These are phyloP conservation scores for Elsinoe ampelina DNA, from an alignment of 2,329 filamentous ascomycete species.

Conservation along the genomic window DNA sequence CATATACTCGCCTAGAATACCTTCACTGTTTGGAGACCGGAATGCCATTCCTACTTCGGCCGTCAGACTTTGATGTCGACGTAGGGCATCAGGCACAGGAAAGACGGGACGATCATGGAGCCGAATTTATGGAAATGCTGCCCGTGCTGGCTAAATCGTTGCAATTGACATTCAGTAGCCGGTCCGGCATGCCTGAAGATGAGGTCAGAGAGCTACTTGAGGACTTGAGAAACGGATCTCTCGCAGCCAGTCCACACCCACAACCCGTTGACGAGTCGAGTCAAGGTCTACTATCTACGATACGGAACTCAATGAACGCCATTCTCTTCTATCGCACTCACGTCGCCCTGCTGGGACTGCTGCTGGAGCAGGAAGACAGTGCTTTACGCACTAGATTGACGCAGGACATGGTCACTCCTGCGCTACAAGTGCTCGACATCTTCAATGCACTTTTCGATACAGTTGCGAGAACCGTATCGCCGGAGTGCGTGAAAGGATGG, in stretches of 20 bases:
- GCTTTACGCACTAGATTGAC: background rate
- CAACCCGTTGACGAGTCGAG: background rate
- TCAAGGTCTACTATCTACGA: background rate
- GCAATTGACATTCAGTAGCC: background rate
- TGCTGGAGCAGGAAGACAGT: background rate
- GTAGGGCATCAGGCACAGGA: background rate
- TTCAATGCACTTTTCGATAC: background rate
- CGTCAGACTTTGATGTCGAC: background rate
- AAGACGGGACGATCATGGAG: background rate
- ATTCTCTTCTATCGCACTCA: background rate
- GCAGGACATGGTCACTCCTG: background rate
- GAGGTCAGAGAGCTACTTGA: background rate
- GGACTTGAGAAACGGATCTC: background rate
- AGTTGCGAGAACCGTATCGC: background rate
- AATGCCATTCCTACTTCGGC: conserved; percentile 2
- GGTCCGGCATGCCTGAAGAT: background rate
- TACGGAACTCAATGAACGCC: background rate
- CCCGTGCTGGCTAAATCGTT: background rate
- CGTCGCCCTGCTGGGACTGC: background rate
- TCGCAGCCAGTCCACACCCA: background rate
- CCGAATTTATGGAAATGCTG: conserved; percentile 8
- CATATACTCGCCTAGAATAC: background rate
- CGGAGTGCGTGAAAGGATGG: background rate
- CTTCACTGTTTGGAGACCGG: background rate
- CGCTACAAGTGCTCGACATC: background rate